Evolutionary conservation across 2,329 filamentous ascomycete species (phyloP).

Genomic region (Davidsoniella virescens): DNA sequence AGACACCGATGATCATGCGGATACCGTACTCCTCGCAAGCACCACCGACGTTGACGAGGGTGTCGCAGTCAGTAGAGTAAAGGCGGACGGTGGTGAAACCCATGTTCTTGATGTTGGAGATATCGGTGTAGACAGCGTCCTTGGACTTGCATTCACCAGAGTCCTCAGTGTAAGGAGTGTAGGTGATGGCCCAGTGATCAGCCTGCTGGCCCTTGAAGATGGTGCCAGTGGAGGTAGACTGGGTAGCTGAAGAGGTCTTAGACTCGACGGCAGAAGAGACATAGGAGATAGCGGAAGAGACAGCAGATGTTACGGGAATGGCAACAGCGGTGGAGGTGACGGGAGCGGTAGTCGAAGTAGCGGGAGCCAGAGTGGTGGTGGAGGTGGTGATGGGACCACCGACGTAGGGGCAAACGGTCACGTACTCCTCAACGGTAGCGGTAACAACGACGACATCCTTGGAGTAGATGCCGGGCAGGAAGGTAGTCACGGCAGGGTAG

Average conservation of each 20-base stretch:
- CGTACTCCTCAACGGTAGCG: slow-evolving; percentile 49
- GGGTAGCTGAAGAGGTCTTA: slow-evolving; percentile 14
- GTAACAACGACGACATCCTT: slow-evolving; percentile 50
- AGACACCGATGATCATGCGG: slow-evolving; percentile 76
- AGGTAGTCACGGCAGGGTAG: slow-evolving; percentile 49
- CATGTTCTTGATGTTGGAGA: slow-evolving; percentile 42
- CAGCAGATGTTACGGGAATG: slow-evolving; percentile 15
- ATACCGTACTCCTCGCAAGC: slow-evolving; percentile 52
- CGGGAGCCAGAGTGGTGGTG: slow-evolving; percentile 19
- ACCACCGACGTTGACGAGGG: slow-evolving; percentile 56
- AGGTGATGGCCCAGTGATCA: slow-evolving; percentile 59
- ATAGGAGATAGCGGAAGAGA: slow-evolving; percentile 10
- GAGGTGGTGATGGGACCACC: slow-evolving; percentile 17
- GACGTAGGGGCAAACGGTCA: slow-evolving; percentile 53
- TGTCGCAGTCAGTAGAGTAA: slow-evolving; percentile 85
- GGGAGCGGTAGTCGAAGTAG: slow-evolving; percentile 17
- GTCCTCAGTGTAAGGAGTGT: slow-evolving; percentile 52
- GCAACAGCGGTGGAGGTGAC: slow-evolving; percentile 18
- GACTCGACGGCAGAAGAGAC: slow-evolving; percentile 15
- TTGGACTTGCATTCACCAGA: slow-evolving; percentile 48
- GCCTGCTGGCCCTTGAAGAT: slow-evolving; percentile 24
- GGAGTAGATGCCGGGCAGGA: slow-evolving; percentile 57
- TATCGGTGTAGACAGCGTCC: slow-evolving; percentile 40
- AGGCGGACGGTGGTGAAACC: slow-evolving; percentile 61
- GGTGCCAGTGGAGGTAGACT: slow-evolving; percentile 16